phyloP scores from a whole-genome alignment of 2,329 filamentous ascomycete genomes.

The Microdochium trichocladiopsis region DNA sequence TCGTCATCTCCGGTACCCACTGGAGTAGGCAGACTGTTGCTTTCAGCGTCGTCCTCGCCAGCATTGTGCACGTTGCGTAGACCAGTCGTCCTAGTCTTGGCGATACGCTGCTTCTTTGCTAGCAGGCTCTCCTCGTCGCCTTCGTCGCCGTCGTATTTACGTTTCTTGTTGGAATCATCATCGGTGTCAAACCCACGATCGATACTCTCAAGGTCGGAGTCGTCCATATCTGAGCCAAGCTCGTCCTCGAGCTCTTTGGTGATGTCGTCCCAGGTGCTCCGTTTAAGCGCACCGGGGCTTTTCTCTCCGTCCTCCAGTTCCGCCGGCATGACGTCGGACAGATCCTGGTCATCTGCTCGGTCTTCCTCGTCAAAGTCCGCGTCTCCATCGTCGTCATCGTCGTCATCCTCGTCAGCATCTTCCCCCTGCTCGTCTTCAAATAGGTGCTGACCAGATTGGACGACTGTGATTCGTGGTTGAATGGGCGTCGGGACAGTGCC shows the following conservation, averaged over 20 bases:
- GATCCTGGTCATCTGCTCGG: conserved; percentile 28
- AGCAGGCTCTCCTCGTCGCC: conserved; percentile 19
- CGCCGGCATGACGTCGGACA: conserved; percentile 39
- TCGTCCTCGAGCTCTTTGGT: conserved; percentile 62
- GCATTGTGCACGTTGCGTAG: conserved; percentile 31
- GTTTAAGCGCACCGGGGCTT: conserved; percentile 21
- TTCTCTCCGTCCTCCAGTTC: conserved; percentile 35
- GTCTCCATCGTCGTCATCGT: conserved; percentile 25
- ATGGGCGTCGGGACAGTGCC: conserved; percentile 26
- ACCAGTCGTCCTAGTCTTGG: conserved; percentile 29
- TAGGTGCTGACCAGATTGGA: conserved; percentile 15
- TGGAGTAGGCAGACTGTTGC: conserved; percentile 25
- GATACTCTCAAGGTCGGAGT: conserved; percentile 35
- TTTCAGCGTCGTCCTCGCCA: conserved; percentile 16
- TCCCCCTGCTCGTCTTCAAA: conserved; percentile 20
- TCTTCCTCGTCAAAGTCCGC: conserved; percentile 23
- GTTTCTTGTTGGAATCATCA: conserved; percentile 19
- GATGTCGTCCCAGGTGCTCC: conserved; percentile 27
- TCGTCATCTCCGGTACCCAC: conserved; percentile 31
- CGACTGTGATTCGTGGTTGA: conserved; percentile 36
- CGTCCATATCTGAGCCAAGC: conserved; percentile 43
- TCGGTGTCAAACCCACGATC: conserved; percentile 20
- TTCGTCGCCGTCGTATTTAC: conserved; percentile 10
- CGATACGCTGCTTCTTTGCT: conserved; percentile 33
- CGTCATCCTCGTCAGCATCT: conserved; percentile 31